A percentile compares a stretch with the other conserved stretches of the same genome.
Evolutionary conservation across 805 yeast genomes (phyloP).

Genomic region (Yamadazyma ubonensis): DNA sequence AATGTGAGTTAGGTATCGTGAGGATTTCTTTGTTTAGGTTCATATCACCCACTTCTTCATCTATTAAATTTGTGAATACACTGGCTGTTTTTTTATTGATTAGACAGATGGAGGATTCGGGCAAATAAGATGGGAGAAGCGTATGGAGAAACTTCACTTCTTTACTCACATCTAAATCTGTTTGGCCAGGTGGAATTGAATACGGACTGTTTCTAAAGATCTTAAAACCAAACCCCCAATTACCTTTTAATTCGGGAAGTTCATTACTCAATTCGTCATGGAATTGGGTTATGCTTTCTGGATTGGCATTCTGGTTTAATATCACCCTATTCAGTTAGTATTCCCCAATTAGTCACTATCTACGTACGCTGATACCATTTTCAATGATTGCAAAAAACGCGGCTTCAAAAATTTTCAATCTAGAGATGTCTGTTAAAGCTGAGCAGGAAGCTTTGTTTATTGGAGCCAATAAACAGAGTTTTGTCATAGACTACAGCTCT

Average conservation of each 20-base stretch:
- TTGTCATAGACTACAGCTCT: constrained; percentile 52
- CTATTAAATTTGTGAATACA: constrained; percentile 33
- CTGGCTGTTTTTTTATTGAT: constrained; percentile 43
- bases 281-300: constrained; percentile 62
- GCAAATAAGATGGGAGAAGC: constrained; percentile 49
- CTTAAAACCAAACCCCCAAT: constrained; percentile 69
- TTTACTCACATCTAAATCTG: constrained; percentile 28
- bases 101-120: constrained; percentile 47
- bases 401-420: constrained; percentile 7
- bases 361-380: constrained; percentile 42
- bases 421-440: constrained; percentile 2
- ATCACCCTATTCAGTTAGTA: constrained; percentile 27
- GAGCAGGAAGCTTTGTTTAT: constrained; percentile 57
- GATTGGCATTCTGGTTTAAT: constrained; percentile 42
- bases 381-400: constrained; percentile 7
- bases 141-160: constrained; percentile 51
- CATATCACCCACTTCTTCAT: constrained; percentile 27
- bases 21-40: constrained; percentile 16
- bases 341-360: not conserved
- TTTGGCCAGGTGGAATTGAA: constrained; percentile 42
- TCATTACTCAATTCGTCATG: constrained; percentile 72
- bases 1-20: constrained; percentile 35
- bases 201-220: constrained; percentile 64
- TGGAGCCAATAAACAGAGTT: constrained; percentile 71
- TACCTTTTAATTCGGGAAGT: constrained; percentile 56